phyloP scores from a whole-genome alignment of 1,284 basidiomycete genomes.

The Earliella scabrosa region DNA sequence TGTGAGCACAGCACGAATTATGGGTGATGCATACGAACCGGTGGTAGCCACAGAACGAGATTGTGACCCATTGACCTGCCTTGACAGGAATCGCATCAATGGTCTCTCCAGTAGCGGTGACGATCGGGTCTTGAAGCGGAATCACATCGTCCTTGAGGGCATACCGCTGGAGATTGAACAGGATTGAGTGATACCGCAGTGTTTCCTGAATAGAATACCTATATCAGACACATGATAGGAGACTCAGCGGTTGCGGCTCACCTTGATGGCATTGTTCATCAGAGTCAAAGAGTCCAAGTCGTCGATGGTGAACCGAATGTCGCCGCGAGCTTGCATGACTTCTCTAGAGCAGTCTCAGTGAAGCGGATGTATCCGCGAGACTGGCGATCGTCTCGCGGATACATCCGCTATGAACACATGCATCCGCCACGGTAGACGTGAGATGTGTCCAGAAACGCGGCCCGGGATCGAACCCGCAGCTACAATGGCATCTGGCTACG shows the following conservation, averaged over 20 bases:
- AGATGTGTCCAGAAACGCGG: too few relatives aligned
- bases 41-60: conserved; percentile 39
- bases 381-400: too few relatives aligned
- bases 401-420: too few relatives aligned
- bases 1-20: background rate
- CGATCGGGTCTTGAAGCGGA: conserved; percentile 26
- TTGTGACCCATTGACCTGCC: conserved; percentile 35
- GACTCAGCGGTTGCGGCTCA: background rate
- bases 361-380: too few relatives aligned
- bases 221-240: background rate
- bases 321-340: conserved; percentile 39
- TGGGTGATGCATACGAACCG: conserved; percentile 20
- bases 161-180: conserved; percentile 23
- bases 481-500: too few relatives aligned
- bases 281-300: conserved; percentile 57
- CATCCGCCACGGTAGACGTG: too few relatives aligned
- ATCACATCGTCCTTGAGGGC: conserved; percentile 32
- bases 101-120: conserved; percentile 21
- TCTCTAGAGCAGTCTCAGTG: too few relatives aligned
- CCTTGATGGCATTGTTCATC: conserved; percentile 50
- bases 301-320: conserved; percentile 39
- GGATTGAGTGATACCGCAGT: conserved; percentile 28
- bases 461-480: too few relatives aligned
- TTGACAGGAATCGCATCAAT: conserved; percentile 37
- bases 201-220: conserved; percentile 19